Evolutionary conservation across 2,329 filamentous ascomycete species (phyloP), one percentile per base, ranked within the genome.

Genomic region (Blumeria graminis): DNA sequence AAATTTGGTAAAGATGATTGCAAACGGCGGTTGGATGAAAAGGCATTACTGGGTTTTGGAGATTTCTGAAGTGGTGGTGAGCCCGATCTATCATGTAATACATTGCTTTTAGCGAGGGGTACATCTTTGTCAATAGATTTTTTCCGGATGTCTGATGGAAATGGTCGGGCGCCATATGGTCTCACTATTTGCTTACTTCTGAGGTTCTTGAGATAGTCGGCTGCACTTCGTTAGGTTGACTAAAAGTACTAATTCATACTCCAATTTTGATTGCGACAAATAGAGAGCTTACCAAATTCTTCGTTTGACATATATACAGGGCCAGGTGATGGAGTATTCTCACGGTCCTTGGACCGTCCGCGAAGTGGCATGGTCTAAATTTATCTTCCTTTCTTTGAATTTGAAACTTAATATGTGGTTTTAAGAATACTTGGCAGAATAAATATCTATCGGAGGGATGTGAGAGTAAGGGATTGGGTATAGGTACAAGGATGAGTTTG

Each of bases 161-260:
- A 75, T 58, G 84, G 83, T 61, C 84, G 75, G 54, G 83, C 82
- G 59, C 84, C 84, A 57, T 78, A 82, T 8, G 84, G 84, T 57
- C 84, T 76, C 38, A 76, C 72, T 57, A 79, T 72, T 55, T 81
- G 79, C 68, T 77, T 84, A 62, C 75, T 78, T 62, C 85, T 81
- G 38, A 90, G 75, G 61, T 81, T 78, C 62, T 81, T 74, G 38
- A 88, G 76, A 67, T 87, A 89, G 58, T 74, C 73, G 61, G 80
- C 84, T 87, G 69, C 59, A 61, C 45, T 38, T 39, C 48, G 54
- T 62, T 56, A 65, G 61, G 36, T 57, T 46, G 18, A 32, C 18
- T 55, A 13, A 45, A 38, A 39, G 13, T 18, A 34, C 13, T n/a
- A 11, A 41, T 28, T 28, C 22, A 55, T 55, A 18, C 11, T 38